Percentiles rank a stretch among this genome's conserved stretches.
These are phyloP conservation scores for Dothideomycetidae sp. DNA, from an alignment of 2,329 filamentous ascomycete genomes.

Conservation along the genomic window DNA sequence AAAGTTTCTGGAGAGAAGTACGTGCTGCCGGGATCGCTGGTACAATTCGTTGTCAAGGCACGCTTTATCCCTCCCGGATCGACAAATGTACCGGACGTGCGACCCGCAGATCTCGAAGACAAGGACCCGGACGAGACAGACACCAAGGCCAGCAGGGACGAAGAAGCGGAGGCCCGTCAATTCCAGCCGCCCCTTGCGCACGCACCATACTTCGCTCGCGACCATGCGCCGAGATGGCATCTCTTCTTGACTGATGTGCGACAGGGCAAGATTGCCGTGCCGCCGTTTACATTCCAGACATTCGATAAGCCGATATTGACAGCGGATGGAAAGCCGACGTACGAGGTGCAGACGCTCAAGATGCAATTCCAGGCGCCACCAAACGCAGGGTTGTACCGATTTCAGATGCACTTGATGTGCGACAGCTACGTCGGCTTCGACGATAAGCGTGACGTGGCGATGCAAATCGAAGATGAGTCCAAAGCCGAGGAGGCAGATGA, in stretches of 20 bases:
- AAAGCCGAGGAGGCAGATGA: slow-evolving; percentile 68
- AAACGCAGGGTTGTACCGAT: slow-evolving; percentile 82
- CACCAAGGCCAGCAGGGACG: slow-evolving; percentile 59
- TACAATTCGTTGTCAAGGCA: slow-evolving; percentile 88
- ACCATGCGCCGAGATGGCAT: slow-evolving; percentile 84
- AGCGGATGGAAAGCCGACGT: slow-evolving; percentile 71
- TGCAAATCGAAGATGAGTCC: slow-evolving; percentile 76
- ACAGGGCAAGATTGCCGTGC: slow-evolving; percentile 89
- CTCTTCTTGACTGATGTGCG: slow-evolving; percentile 90
- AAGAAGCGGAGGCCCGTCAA: slow-evolving; percentile 47
- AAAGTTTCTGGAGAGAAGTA: slow-evolving; percentile 92
- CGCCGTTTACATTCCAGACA: slow-evolving; percentile 83
- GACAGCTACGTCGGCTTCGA: slow-evolving; percentile 95
- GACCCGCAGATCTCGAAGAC: slow-evolving; percentile 73
- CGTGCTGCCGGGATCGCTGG: slow-evolving; percentile 82
- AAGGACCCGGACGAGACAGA: slow-evolving; percentile 88
- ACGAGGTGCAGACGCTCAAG: slow-evolving; percentile 89
- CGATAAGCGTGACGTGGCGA: slow-evolving; percentile 75
- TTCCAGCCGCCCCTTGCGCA: slow-evolving; percentile 74
- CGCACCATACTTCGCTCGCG: slow-evolving; percentile 78
- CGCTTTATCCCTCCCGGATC: slow-evolving; percentile 83
- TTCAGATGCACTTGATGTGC: slow-evolving; percentile 84
- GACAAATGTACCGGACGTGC: slow-evolving; percentile 56
- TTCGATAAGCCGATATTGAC: slow-evolving; percentile 85
- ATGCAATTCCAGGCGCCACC: slow-evolving; percentile 93